These are phyloP conservation scores for Vitis vinifera DNA, from an alignment of 164 flowering plant genomes.

Conservation along the genomic window ASM3070453v1 NC_081822.1:2283501-2284000, in stretches of 20 bases:
- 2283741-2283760: slow-evolving; percentile 45
- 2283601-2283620: slow-evolving; percentile 23
- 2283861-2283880: slow-evolving; percentile 17
- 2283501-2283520: slow-evolving; percentile 18
- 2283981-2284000: slow-evolving; percentile 14
- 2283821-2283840: slow-evolving; percentile 28
- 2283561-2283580: slow-evolving; percentile 35
- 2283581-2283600: slow-evolving; percentile 28
- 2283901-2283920: slow-evolving; percentile 19
- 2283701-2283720: slow-evolving; percentile 32
- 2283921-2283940: slow-evolving; percentile 9
- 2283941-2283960: slow-evolving; percentile 24
- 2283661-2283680: slow-evolving; percentile 27
- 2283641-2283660: slow-evolving; percentile 18
- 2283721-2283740: slow-evolving; percentile 41
- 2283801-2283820: slow-evolving; percentile 38
- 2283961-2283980: slow-evolving; percentile 7
- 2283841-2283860: slow-evolving; percentile 22
- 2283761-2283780: slow-evolving; percentile 54
- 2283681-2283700: slow-evolving; percentile 25
- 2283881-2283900: slow-evolving; percentile 29
- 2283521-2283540: slow-evolving; percentile 9
- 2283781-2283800: slow-evolving; percentile 64
- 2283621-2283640: slow-evolving; percentile 28
- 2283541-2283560: slow-evolving; percentile 20